phyloP scores from a whole-genome alignment of 352 stramenopile species.

The Pythium utonaiense region DNA sequence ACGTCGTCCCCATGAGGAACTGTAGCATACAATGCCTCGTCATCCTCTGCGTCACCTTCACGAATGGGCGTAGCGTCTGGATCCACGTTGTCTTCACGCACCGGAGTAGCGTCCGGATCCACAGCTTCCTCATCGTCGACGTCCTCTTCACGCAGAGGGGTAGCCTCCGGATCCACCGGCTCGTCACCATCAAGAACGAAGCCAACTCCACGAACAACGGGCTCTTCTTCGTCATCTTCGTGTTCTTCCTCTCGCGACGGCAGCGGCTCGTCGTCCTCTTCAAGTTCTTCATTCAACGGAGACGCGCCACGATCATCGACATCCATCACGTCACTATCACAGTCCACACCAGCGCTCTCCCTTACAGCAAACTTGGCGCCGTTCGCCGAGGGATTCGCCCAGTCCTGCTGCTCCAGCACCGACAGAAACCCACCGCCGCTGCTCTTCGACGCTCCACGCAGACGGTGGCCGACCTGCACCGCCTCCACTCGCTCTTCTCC shows the following conservation, averaged over 20 bases:
- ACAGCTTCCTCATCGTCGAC: too few relatives aligned
- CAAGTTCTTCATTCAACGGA: not conserved
- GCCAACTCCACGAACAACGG: not conserved
- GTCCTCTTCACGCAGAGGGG: not conserved
- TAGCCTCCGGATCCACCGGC: not conserved
- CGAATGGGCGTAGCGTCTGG: not conserved
- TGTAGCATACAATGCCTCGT: too few relatives aligned
- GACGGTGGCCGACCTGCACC: not conserved
- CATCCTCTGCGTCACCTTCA: conserved; percentile 13
- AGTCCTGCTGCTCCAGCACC: conserved; percentile 9
- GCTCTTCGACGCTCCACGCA: not conserved
- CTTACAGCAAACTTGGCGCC: not conserved
- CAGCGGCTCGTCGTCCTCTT: conserved; percentile 16
- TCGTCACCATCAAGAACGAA: not conserved
- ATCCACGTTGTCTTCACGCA: too few relatives aligned
- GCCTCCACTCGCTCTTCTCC: not conserved
- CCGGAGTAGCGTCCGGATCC: too few relatives aligned
- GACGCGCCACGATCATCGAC: conserved; percentile 1
- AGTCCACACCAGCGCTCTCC: not conserved
- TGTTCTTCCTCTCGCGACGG: conserved; percentile 2
- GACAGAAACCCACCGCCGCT: conserved; percentile 7
- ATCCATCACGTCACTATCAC: not conserved
- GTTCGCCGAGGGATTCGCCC: not conserved
- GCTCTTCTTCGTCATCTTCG: not conserved
- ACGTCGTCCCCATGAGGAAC: too few relatives aligned